These are phyloP conservation scores for Nannochloropsis salina DNA, from an alignment of 108 stramenopile species.

Conservation along the genomic window DNA sequence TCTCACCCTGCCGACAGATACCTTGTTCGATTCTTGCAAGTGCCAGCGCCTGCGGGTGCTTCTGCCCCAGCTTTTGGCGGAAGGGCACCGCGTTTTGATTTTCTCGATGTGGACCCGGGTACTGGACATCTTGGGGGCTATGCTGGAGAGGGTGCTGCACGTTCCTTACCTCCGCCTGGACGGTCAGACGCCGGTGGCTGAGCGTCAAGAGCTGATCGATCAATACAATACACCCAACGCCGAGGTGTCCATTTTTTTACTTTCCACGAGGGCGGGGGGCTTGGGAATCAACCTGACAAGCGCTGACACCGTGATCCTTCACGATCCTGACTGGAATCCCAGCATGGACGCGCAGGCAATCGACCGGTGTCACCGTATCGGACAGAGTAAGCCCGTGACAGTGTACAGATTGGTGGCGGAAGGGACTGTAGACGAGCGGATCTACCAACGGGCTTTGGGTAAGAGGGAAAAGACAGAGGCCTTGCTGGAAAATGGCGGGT, in stretches of 20 bases:
- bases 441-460: conserved; percentile 44
- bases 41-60: conserved; percentile 43
- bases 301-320: conserved; percentile 55
- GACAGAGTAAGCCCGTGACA: conserved; percentile 40
- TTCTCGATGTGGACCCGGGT: conserved; percentile 78
- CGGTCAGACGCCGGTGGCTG: conserved; percentile 78
- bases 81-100: conserved; percentile 50
- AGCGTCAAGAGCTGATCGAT: conserved; percentile 91
- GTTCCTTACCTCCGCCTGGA: conserved; percentile 86
- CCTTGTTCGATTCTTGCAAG: conserved; percentile 54
- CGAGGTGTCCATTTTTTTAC: conserved; percentile 59
- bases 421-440: conserved; percentile 55
- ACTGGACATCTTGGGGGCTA: conserved; percentile 92
- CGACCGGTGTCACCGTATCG: conserved; percentile 36
- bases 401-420: conserved; percentile 50
- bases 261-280: conserved; percentile 63
- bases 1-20: conserved; percentile 32
- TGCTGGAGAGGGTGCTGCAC: conserved; percentile 29
- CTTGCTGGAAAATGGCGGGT: conserved; percentile 30
- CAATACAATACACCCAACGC: conserved; percentile 44
- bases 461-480: conserved; percentile 45
- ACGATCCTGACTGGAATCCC: conserved; percentile 56
- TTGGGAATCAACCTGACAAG: conserved; percentile 61
- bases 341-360: conserved; percentile 54
- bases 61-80: conserved; percentile 39